A percentile compares a stretch with the other conserved stretches of the same genome.
Evolutionary conservation across 352 stramenopile genomes (phyloP).

Genomic region (Pythium scleroteichum): DNA sequence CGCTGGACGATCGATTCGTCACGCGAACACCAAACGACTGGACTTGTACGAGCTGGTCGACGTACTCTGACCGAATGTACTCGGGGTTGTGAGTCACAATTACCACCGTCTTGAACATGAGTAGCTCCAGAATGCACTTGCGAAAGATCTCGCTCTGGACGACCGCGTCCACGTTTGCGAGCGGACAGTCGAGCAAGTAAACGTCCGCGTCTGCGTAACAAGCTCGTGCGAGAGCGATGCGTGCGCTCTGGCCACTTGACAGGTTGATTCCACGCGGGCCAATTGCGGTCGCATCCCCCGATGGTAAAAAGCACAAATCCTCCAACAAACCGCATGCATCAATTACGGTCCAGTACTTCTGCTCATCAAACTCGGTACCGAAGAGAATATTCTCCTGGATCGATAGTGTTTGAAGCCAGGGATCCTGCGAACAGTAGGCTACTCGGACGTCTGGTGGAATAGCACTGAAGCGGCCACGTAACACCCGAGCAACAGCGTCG

Average conservation of each 20-base stretch:
- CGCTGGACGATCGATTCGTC: neutral
- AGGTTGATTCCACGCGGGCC: conserved; percentile 93
- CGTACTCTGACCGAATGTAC: conserved; percentile 3
- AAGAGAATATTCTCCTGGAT: conserved; percentile 93
- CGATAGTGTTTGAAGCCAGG: conserved; percentile 91
- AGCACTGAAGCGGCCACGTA: neutral
- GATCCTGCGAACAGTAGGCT: conserved; percentile 65
- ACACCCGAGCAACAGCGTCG: neutral
- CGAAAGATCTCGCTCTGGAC: conserved; percentile 88
- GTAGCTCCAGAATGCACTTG: conserved; percentile 19
- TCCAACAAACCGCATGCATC: conserved; percentile 67
- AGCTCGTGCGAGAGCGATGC: conserved; percentile 45
- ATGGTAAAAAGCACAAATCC: conserved; percentile 76
- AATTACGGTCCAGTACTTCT: conserved; percentile 43
- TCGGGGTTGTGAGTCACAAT: conserved; percentile 86
- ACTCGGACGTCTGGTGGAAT: conserved; percentile 7
- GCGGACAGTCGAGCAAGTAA: conserved; percentile 89
- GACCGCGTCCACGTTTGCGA: conserved; percentile 90
- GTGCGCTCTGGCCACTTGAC: conserved; percentile 85
- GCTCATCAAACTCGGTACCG: conserved; percentile 41
- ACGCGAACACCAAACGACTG: neutral
- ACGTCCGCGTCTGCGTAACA: conserved; percentile 49
- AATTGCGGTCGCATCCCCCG: conserved; percentile 89
- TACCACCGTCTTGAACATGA: conserved; percentile 57
- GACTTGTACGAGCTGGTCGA: conserved; percentile 11